These are phyloP conservation scores for Bryum argenteum DNA, from an alignment of 225 moss, liverwort and hornwort genomes.

Conservation along the genomic window DNA sequence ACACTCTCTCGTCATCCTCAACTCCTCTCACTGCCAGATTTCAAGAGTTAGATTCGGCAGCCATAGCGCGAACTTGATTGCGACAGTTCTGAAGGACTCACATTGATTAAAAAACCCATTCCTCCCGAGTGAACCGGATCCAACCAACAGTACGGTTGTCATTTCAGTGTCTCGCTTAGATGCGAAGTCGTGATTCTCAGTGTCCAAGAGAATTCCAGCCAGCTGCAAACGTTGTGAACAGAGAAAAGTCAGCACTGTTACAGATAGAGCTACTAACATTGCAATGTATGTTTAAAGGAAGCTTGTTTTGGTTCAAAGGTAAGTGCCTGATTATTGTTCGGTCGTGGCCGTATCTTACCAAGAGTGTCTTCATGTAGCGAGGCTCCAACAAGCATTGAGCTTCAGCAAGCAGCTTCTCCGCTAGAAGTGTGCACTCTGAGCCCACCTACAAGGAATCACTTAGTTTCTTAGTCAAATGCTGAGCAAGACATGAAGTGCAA, in stretches of 20 bases:
- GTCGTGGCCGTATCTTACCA: slow-evolving; percentile 29
- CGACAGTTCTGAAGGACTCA: slow-evolving; percentile 17
- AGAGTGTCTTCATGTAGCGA: slow-evolving; percentile 51
- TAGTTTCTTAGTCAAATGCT: background rate
- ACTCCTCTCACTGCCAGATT: slow-evolving; percentile 37
- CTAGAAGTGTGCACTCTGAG: slow-evolving; percentile 52
- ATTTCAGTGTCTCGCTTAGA: slow-evolving; percentile 49
- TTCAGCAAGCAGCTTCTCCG: slow-evolving; percentile 43
- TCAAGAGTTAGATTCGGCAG: background rate
- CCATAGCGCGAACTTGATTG: background rate
- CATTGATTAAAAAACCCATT: slow-evolving; percentile 53
- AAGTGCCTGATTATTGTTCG: background rate
- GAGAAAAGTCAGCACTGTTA: too few species aligned
- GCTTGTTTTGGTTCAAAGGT: background rate
- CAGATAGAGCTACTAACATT: background rate
- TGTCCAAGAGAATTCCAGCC: slow-evolving; percentile 53
- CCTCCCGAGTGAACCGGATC: slow-evolving; percentile 55
- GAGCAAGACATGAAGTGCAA: background rate
- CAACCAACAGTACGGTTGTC: slow-evolving; percentile 43
- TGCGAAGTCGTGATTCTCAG: slow-evolving; percentile 53
- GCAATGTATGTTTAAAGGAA: background rate
- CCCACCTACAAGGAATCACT: slow-evolving; percentile 36
- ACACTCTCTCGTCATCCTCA: slow-evolving; percentile 38
- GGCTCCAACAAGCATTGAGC: slow-evolving; percentile 48
- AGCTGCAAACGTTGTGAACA: slow-evolving; percentile 32